Evolutionary conservation across 768 basidiomycete species (phyloP).

Genomic region (Hysterangium stoloniferum): DNA sequence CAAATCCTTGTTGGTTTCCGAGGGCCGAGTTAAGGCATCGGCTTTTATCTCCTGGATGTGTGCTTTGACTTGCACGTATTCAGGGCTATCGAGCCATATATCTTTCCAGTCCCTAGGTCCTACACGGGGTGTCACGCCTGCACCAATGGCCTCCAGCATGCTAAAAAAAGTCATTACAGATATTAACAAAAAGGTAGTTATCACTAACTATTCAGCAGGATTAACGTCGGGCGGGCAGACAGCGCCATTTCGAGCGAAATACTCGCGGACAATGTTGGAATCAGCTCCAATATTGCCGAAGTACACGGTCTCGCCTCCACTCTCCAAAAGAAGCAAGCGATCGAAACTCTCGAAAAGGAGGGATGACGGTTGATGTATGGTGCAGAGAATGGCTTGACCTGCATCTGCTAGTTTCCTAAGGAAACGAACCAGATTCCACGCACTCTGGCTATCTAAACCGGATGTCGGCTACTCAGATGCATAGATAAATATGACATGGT

Average conservation of each 20-base stretch:
- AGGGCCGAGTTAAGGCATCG: conserved; percentile 37
- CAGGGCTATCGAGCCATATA: conserved; percentile 70
- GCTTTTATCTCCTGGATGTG: conserved; percentile 39
- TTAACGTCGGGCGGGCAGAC: conserved; percentile 70
- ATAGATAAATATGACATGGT: conserved; percentile 25
- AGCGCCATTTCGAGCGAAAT: conserved; percentile 72
- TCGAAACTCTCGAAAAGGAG: conserved; percentile 84
- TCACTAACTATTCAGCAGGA: conserved; percentile 49
- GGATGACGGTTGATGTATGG: conserved; percentile 83
- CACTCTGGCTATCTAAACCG: conserved; percentile 55
- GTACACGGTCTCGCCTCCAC: conserved; percentile 88
- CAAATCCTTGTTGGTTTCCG: conserved; percentile 31
- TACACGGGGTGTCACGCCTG: conserved; percentile 63
- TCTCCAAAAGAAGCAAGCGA: conserved; percentile 42
- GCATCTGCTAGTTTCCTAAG: conserved; percentile 74
- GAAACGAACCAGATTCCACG: conserved; percentile 79
- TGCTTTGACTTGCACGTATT: conserved; percentile 33
- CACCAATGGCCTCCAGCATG: conserved; percentile 83
- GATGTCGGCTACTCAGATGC: conserved; percentile 36
- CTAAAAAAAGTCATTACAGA: conserved; percentile 18
- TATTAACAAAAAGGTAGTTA: conserved; percentile 14
- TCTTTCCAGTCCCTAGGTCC: conserved; percentile 83
- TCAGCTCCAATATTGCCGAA: conserved; percentile 83
- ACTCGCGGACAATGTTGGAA: conserved; percentile 57
- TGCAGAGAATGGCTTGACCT: conserved; percentile 86